Base-by-base conservation (phyloP, 148 eudicot genomes). In the Rhododendron simsii region DNA sequence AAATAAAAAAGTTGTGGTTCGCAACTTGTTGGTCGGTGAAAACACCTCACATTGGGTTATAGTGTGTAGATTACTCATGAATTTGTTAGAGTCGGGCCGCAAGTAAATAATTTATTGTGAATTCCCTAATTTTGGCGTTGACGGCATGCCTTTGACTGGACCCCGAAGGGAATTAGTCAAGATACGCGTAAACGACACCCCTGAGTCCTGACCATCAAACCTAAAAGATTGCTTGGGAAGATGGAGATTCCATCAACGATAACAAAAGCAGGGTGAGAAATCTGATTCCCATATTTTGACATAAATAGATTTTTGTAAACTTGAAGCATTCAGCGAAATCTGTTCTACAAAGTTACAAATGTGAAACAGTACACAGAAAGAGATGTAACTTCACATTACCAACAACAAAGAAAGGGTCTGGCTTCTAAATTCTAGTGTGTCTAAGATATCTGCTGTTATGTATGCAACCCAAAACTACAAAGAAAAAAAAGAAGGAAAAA, bases 311-410 rank as follows among this genome's bases (percentile, higher is more conserved):
- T 82, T 82, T 50, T 69, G 26, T 47, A 39, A 13, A 5, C 15
- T 44, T 44, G 12, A 16, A 67, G 41, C n/a, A 16, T 26, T 63
- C 37, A 45, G 26, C n/a, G 2, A 67, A 83, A 83, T 14, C 78
- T 45, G 55, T 83, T 83, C 23, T 67, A 80, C 39, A 80, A 80
- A 50, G 41, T 78, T 47, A 78, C 57, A 78, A 65, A 67, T 45
- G 59, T 33, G 39, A 35, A 45, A n/a, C 8, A 45, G 35, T 47
- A n/a, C 16, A 47, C 50, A 78, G 9, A n/a, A 78, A 78, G 57
- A 47, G 35, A 23, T 39, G 55, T 4, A 78, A 78, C 57, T 78
- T 78, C 76, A 71, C 41, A 26, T 11, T 67, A 21, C 33, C 73
- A n/a, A 26, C 1, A 26, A 8, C 13, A 65, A 65, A 26, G 13